Base-by-base conservation (phyloP, 257 asterid species). In the Ehretia macrophylla region DNA sequence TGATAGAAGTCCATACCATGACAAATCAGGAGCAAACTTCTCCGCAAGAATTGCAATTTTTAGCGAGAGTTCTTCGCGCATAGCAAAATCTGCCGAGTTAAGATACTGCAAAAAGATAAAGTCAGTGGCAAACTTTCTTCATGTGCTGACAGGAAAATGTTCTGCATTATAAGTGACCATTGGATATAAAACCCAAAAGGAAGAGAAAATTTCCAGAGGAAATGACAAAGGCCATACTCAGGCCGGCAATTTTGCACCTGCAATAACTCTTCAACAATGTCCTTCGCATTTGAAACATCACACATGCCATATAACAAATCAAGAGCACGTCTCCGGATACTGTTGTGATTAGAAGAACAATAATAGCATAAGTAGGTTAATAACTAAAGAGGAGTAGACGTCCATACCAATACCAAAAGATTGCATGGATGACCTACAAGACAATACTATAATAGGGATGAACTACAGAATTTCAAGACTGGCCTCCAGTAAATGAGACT, bases 281-380 rank as follows among this genome's bases (percentile, higher is more conserved):
- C 97, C 79, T 90, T 90, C 23, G 97, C 97, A 70, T 90, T 90
- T 55, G 97, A 87, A 75, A 90, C 94, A 75, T 90, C 97, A 67
- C 97, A 90, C 97, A 90, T 90, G 71, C 97, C 97, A 75, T 90
- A 87, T 21, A 90, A 81, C 85, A 90, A 79, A 81, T 90, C 97
- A 72, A 90, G 97, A 59, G 97, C 97, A 66, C 97, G 95, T 57
- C 95, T 85, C 54, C 97, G 82, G 44, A 90, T 90, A 75, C 96
- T 88, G 88, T 79, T 54, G 55, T 51, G 9, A 23, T 22, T 12
- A 49, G 4, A 8, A 20, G 6, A 45, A 20, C 40, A 58, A 6
- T 10, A 37, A 39, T 57, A 16, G 37, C 53, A 51, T 23, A 40
- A 32, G 61, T 42, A 47, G 20, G 18, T 47, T 14, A 8, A 11